Evolutionary conservation across 2,329 filamentous ascomycete genomes (phyloP), one percentile per base, ranked within the genome.

Genomic region (Didymellaceae sp.): DNA sequence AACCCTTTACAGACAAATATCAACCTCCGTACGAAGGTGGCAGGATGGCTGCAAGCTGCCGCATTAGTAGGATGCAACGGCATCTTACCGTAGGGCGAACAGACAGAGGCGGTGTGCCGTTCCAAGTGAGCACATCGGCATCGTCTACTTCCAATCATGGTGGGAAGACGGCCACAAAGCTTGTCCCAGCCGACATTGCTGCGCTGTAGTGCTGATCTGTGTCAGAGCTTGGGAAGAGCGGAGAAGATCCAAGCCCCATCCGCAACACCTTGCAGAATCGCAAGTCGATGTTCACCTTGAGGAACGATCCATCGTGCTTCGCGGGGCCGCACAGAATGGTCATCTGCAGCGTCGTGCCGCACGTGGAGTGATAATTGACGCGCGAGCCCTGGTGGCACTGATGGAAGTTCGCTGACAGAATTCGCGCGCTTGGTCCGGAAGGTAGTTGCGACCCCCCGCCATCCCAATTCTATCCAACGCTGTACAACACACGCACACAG

Each of bases 401-500:
- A 30, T 18, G 31, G 35, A n/a, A 30, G 35, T 35, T 42, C 48
- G 40, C 40, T 51, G 40, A 45, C 34, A 28, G 22, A 18, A 21
- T 40, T 51, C 40, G 48, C 38, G 48, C 42, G 31, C 42, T 45
- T 44, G 39, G 33, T 7, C 28, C 28, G 28, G 44, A 11, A 40
- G 20, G 30, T 31, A 25, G 37, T 26, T 35, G 30, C 45, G 30
- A 21, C 37, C 26, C 47, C 48, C 37, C 48, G 48, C 48, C 48
- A 38, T 35, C 37, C 13, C 14, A 38, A 26, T 52, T 45, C 25
- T n/a, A n/a, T n/a, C n/a, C n/a, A n/a, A 52, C 49, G 48, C 42
- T 42, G 48, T 51, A 51, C 47, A 40, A 51, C 47, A 45, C 48
- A 52, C 44, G n/a, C n/a, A n/a, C n/a, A n/a, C n/a, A 42, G 48